Evolutionary conservation across 495 filamentous ascomycete species (phyloP).

Genomic region (Staphylotrichum longicolle): DNA sequence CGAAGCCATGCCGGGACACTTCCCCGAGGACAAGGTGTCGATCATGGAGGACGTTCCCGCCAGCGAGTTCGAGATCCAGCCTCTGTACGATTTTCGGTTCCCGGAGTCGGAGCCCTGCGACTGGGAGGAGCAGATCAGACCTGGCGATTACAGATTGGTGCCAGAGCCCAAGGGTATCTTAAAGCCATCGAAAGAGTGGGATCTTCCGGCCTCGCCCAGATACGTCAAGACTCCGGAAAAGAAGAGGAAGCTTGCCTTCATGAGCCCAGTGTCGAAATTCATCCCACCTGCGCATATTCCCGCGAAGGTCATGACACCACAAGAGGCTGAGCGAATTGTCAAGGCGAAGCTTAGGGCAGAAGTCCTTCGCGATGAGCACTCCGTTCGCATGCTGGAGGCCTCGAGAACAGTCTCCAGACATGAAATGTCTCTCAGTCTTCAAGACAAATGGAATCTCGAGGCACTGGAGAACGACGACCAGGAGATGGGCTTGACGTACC

Average conservation of each 20-base stretch:
- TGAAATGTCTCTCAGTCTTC: neutral
- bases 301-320: slow-evolving; percentile 18
- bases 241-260: slow-evolving; percentile 27
- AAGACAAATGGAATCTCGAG: slow-evolving; percentile 12
- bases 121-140: neutral
- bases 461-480: slow-evolving; percentile 23
- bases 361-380: slow-evolving; percentile 19
- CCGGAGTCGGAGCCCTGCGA: slow-evolving; percentile 19
- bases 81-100: slow-evolving; percentile 21
- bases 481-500: slow-evolving; percentile 24
- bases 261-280: slow-evolving; percentile 29
- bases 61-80: slow-evolving; percentile 21
- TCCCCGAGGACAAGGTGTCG: slow-evolving; percentile 19
- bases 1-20: slow-evolving; percentile 20
- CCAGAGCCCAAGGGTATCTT: slow-evolving; percentile 28
- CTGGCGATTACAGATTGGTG: slow-evolving; percentile 20
- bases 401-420: neutral
- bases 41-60: slow-evolving; percentile 28
- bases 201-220: slow-evolving; percentile 18
- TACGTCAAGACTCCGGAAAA: slow-evolving; percentile 31
- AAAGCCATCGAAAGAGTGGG: slow-evolving; percentile 26
- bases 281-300: slow-evolving; percentile 24
- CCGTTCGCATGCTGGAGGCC: slow-evolving; percentile 16
- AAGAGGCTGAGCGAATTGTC: slow-evolving; percentile 14
- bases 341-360: slow-evolving; percentile 20